These are phyloP conservation scores for Magnusiomyces suaveolens DNA, from an alignment of 1,139 yeast species.

Conservation along the genomic window DNA sequence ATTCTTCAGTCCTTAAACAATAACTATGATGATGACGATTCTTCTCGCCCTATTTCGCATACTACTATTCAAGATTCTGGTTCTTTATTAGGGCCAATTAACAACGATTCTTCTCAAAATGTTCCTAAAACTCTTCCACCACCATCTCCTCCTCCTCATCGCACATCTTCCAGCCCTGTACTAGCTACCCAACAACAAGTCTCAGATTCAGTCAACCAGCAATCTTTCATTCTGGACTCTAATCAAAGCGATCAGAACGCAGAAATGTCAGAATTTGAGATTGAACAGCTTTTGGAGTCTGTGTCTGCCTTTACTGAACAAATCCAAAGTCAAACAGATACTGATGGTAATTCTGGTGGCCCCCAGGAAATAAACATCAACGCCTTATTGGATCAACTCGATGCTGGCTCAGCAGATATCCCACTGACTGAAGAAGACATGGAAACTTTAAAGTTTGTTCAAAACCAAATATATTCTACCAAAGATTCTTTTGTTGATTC, in stretches of 20 bases:
- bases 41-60: background rate
- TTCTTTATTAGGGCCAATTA: background rate
- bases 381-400: background rate
- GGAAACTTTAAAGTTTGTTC: background rate
- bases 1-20: background rate
- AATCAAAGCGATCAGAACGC: background rate
- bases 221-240: background rate
- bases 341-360: background rate
- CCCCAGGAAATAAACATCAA: background rate
- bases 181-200: background rate
- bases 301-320: slow-evolving; percentile 2
- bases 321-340: background rate
- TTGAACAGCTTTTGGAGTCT: slow-evolving; percentile 5
- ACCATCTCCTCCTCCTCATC: slow-evolving; percentile 1
- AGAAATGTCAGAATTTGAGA: background rate
- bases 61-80: background rate
- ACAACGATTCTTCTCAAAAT: slow-evolving; percentile 1
- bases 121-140: slow-evolving; percentile 2
- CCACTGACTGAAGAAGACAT: background rate
- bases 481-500: background rate
- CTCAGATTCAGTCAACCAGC: background rate
- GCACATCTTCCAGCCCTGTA: background rate
- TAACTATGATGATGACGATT: background rate
- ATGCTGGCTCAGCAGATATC: background rate
- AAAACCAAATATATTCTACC: background rate